phyloP scores from a whole-genome alignment of 1,139 yeast genomes.

The Hyphopichia fennica region DNA sequence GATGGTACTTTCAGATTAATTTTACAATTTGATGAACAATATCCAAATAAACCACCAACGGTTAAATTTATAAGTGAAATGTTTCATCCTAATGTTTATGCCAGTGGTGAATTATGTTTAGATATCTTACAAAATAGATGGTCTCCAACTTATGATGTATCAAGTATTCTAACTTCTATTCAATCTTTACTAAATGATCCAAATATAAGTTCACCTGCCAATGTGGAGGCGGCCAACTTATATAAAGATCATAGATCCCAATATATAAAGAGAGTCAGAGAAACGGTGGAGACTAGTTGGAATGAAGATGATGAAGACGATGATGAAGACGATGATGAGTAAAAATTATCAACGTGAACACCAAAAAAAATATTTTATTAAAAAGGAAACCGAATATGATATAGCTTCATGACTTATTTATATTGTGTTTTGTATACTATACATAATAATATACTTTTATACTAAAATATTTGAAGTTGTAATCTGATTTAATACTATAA shows the following conservation, averaged over 20 bases:
- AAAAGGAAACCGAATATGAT: too few species aligned
- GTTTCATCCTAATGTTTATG: slow-evolving; percentile 98
- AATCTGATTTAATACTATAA: background rate
- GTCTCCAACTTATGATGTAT: slow-evolving; percentile 98
- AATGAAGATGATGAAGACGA: slow-evolving; percentile 58
- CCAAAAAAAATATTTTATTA: too few species aligned
- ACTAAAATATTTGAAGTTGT: background rate
- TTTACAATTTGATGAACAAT: slow-evolving; percentile 92
- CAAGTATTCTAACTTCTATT: slow-evolving; percentile 89
- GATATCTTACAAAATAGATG: slow-evolving; percentile 96
- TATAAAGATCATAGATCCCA: slow-evolving; percentile 94
- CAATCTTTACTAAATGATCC: slow-evolving; percentile 93
- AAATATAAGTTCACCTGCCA: slow-evolving; percentile 94
- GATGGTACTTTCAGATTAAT: slow-evolving; percentile 93
- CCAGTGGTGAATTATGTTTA: slow-evolving; percentile 90
- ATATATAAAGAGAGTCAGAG: slow-evolving; percentile 86
- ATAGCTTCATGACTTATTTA: too few species aligned
- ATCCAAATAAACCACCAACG: slow-evolving; percentile 94
- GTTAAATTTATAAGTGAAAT: slow-evolving; percentile 90
- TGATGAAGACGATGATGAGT: slow-evolving; percentile 55
- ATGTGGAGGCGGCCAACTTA: slow-evolving; percentile 95
- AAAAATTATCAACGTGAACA: too few species aligned
- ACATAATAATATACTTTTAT: background rate
- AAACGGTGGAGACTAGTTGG: slow-evolving; percentile 93
- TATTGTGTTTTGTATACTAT: too few species aligned